Conservation (phyloP, 176 grass and related monocot genomes). For the Aegilops sharonensis region DNA sequence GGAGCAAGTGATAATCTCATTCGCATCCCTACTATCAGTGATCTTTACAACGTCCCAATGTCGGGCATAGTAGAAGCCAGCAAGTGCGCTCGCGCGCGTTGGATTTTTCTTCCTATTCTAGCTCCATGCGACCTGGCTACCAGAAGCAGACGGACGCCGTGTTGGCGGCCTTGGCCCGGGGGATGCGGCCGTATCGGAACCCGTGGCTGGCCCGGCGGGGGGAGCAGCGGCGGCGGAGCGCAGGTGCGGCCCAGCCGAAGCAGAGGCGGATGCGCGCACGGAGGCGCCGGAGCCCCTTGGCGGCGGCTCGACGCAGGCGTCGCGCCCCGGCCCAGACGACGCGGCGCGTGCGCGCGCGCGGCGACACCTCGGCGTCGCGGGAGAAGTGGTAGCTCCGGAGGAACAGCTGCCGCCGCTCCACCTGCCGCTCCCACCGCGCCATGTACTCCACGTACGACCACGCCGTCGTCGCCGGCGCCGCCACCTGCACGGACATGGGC, state of each 20-base stretch:
- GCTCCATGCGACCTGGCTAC: neutral
- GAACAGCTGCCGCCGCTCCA: constrained; percentile 85
- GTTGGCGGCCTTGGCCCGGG: neutral
- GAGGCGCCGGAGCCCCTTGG: constrained; percentile 29
- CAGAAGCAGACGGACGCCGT: constrained; percentile 33
- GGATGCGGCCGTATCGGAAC: constrained; percentile 41
- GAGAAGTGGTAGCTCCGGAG: constrained; percentile 93
- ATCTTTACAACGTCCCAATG: too few relatives aligned
- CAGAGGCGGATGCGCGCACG: constrained; percentile 43
- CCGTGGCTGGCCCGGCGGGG: neutral
- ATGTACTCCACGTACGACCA: constrained; percentile 74
- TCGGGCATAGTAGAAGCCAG: too few relatives aligned
- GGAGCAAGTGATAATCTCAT: too few relatives aligned
- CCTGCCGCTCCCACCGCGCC: constrained; percentile 66
- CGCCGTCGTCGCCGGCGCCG: neutral
- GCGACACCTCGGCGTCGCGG: constrained; percentile 33
- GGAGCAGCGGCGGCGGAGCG: constrained; percentile 1
- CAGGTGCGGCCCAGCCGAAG: constrained; percentile 33
- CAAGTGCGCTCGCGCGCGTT: too few relatives aligned
- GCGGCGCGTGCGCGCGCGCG: constrained; percentile 48
- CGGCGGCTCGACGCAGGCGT: constrained; percentile 39
- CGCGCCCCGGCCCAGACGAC: constrained; percentile 64
- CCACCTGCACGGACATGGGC: constrained; percentile 28
- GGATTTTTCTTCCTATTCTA: too few relatives aligned
- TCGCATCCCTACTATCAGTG: too few relatives aligned